Evolutionary conservation across 2,329 filamentous ascomycete species (phyloP).

Genomic region (Colletotrichum liaoningense): DNA sequence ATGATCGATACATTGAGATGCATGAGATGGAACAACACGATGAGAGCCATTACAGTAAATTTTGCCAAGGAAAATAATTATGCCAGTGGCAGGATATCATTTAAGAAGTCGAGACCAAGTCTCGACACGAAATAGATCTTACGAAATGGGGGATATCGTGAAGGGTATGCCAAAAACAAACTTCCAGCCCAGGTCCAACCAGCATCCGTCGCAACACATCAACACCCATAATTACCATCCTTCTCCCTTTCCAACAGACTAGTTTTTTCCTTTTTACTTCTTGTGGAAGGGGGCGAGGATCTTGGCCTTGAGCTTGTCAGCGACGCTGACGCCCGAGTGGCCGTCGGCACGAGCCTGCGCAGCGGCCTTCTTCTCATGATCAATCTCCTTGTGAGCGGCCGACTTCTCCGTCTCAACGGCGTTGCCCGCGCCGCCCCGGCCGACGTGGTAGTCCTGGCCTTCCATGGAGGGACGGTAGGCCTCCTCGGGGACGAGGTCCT

Average conservation of each 20-base stretch:
- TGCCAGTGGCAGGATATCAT: conserved; percentile 13
- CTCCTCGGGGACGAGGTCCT: conserved; percentile 63
- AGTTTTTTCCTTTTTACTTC: conserved; percentile 46
- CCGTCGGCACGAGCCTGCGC: conserved; percentile 42
- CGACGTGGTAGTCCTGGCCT: conserved; percentile 65
- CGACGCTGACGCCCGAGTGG: conserved; percentile 55
- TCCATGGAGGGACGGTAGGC: conserved; percentile 62
- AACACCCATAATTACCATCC: not conserved
- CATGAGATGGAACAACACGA: not conserved
- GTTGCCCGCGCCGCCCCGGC: conserved; percentile 71
- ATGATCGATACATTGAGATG: not conserved
- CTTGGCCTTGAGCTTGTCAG: conserved; percentile 69
- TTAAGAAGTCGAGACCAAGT: not conserved
- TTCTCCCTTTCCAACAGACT: not conserved
- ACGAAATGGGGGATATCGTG: conserved; percentile 32
- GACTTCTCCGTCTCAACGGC: conserved; percentile 51
- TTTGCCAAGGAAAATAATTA: not conserved
- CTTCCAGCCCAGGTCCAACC: not conserved
- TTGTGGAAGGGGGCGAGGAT: conserved; percentile 59
- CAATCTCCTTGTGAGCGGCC: conserved; percentile 38
- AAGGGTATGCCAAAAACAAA: conserved; percentile 29
- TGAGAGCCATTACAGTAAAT: not conserved
- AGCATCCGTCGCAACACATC: not conserved
- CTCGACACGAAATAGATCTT: not conserved
- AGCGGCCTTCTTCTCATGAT: conserved; percentile 44